phyloP scores from a whole-genome alignment of 2,329 filamentous ascomycete species.

The Leptographium wingfieldii region DNA sequence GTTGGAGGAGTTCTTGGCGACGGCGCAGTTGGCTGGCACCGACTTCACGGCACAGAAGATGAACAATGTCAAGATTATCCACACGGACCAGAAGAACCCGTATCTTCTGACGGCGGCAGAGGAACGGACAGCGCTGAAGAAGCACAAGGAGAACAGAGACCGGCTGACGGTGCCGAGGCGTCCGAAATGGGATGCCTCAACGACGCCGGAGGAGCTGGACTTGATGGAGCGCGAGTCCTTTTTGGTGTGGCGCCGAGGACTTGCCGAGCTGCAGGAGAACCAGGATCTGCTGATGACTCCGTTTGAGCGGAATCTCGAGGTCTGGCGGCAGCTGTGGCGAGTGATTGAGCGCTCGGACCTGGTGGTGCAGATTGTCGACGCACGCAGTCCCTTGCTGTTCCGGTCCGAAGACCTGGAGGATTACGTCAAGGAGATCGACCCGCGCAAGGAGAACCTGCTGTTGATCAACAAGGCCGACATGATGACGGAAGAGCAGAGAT shows the following conservation, averaged over 20 bases:
- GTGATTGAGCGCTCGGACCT: slow-evolving; percentile 95
- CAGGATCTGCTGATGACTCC: slow-evolving; percentile 94
- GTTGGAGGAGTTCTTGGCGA: slow-evolving; percentile 91
- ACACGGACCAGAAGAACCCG: slow-evolving; percentile 90
- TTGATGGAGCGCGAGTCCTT: slow-evolving; percentile 66
- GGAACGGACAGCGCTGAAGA: slow-evolving; percentile 63
- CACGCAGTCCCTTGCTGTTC: slow-evolving; percentile 86
- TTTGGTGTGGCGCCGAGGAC: slow-evolving; percentile 74
- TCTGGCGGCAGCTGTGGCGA: slow-evolving; percentile 96
- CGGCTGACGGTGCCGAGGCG: slow-evolving; percentile 80
- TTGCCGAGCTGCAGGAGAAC: slow-evolving; percentile 88
- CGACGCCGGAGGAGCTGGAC: slow-evolving; percentile 74
- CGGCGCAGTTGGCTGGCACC: slow-evolving; percentile 91
- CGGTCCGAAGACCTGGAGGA: slow-evolving; percentile 83
- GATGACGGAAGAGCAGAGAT: slow-evolving; percentile 80
- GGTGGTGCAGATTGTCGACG: slow-evolving; percentile 96
- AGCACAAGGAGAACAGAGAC: slow-evolving; percentile 69
- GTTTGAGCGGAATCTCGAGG: slow-evolving; percentile 92
- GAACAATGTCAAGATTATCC: slow-evolving; percentile 98
- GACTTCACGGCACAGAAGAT: slow-evolving; percentile 98
- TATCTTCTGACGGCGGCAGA: slow-evolving; percentile 79
- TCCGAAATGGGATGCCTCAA: slow-evolving; percentile 76
- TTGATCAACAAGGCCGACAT: slow-evolving; percentile 99
- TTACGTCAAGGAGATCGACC: slow-evolving; percentile 88
- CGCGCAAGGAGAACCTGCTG: slow-evolving; percentile 78